Conservation (phyloP, 768 basidiomycete species). For the Boletus pseudo-olivaceus region DNA sequence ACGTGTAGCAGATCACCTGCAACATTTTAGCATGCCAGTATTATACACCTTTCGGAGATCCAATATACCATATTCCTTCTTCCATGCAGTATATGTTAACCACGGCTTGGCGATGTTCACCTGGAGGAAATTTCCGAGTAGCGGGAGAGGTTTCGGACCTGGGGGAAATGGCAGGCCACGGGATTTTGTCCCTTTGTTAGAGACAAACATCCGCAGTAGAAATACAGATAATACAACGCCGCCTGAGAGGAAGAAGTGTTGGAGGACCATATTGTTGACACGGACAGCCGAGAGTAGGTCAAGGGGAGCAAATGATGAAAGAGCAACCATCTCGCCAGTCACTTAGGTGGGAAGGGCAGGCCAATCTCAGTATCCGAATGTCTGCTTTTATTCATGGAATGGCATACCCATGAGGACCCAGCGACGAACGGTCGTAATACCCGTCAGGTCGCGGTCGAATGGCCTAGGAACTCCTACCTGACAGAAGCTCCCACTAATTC, state of each 20-base stretch:
- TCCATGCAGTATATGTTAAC: slow-evolving; percentile 34
- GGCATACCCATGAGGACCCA: not conserved
- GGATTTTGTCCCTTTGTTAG: not conserved
- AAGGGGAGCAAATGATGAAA: not conserved
- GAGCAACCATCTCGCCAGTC: not conserved
- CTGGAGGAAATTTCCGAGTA: slow-evolving; percentile 27
- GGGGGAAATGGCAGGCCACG: slow-evolving; percentile 23
- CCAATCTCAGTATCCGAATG: too few relatives aligned
- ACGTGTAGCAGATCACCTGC: slow-evolving; percentile 23
- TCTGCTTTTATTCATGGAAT: slow-evolving; percentile 3
- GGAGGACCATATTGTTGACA: not conserved
- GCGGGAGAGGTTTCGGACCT: slow-evolving; percentile 30
- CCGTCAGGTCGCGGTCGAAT: too few relatives aligned
- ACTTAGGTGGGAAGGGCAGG: not conserved
- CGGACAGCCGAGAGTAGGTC: not conserved
- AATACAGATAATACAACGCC: not conserved
- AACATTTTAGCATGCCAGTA: not conserved
- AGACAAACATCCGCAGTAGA: slow-evolving; percentile 4
- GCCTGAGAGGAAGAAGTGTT: not conserved
- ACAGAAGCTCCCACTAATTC: too few relatives aligned
- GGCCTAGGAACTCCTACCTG: too few relatives aligned
- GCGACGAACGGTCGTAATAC: too few relatives aligned
- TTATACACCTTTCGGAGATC: not conserved
- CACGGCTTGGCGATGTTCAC: slow-evolving; percentile 30
- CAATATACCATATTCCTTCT: slow-evolving; percentile 29